phyloP scores from a whole-genome alignment of 2,329 filamentous ascomycete species.

The Didymella lethalis region DNA sequence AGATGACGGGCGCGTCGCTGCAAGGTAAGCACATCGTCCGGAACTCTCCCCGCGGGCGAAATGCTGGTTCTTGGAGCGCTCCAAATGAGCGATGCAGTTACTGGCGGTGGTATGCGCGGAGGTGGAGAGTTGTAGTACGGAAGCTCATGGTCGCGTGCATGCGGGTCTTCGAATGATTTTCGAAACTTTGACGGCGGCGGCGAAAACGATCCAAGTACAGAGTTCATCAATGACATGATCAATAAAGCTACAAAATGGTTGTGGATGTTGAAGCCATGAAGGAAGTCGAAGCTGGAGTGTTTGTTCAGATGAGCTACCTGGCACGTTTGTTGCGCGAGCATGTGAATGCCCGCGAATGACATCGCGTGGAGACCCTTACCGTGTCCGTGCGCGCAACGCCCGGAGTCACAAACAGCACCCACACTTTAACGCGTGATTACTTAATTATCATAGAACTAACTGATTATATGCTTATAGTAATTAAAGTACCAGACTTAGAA shows the following conservation, averaged over 20 bases:
- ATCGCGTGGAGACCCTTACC: conserved; percentile 13
- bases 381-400: too few relatives aligned
- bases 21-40: conserved; percentile 57
- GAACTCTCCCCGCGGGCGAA: conserved; percentile 39
- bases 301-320: conserved; percentile 34
- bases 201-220: conserved; percentile 47
- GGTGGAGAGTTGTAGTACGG: conserved; percentile 44
- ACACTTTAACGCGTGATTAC: too few relatives aligned
- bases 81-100: conserved; percentile 47
- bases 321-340: conserved; percentile 25
- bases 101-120: conserved; percentile 46
- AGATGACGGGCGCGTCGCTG: conserved; percentile 63
- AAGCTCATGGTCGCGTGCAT: conserved; percentile 46
- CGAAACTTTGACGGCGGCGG: conserved; percentile 46
- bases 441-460: too few relatives aligned
- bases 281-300: conserved; percentile 19
- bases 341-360: conserved; percentile 40
- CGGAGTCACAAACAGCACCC: too few relatives aligned
- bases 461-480: too few relatives aligned
- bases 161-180: conserved; percentile 48
- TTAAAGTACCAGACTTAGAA: too few relatives aligned
- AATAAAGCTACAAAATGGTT: conserved; percentile 6
- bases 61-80: conserved; percentile 35
- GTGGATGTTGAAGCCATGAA: conserved; percentile 14
- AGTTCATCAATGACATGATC: conserved; percentile 47